A percentile compares a stretch with the other conserved stretches of the same genome.
Evolutionary conservation across 2,329 filamentous ascomycete species (phyloP).

Genomic region (Simplicillium sp.): DNA sequence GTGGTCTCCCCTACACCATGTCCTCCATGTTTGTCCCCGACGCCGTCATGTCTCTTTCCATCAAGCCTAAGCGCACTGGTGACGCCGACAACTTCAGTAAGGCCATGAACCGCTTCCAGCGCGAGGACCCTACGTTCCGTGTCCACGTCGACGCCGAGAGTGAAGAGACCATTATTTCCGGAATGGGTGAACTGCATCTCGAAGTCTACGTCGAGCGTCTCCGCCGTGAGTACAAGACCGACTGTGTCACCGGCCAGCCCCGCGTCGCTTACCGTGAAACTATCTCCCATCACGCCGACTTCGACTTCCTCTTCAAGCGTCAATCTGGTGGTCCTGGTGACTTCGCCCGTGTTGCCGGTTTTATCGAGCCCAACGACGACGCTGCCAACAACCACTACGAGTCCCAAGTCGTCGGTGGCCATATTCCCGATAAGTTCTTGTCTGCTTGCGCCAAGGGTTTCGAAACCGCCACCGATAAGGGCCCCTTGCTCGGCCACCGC

Average conservation of each 20-base stretch:
- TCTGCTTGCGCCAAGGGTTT: constrained; percentile 95
- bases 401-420: constrained; percentile 77
- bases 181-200: constrained; percentile 95
- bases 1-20: constrained; percentile 87
- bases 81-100: constrained; percentile 94
- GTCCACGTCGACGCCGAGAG: constrained; percentile 87
- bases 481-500: constrained; percentile 84
- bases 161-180: constrained; percentile 94
- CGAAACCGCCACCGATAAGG: constrained; percentile 70
- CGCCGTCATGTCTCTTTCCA: constrained; percentile 94
- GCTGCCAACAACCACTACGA: constrained; percentile 75
- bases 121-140: constrained; percentile 95
- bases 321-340: constrained; percentile 94
- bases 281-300: constrained; percentile 68
- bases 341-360: constrained; percentile 86
- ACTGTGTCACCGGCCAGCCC: constrained; percentile 90
- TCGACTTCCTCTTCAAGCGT: constrained; percentile 90
- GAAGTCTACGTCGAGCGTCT: constrained; percentile 98
- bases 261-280: constrained; percentile 97
- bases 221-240: constrained; percentile 91
- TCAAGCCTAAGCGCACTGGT: constrained; percentile 88
- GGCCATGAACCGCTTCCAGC: constrained; percentile 97
- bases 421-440: constrained; percentile 92
- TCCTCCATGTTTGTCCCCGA: constrained; percentile 97
- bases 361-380: constrained; percentile 73